Percentiles rank a stretch among this genome's conserved stretches.
Evolutionary conservation across 2,329 filamentous ascomycete genomes (phyloP).

Genomic region (Pyrenophora tritici-repentis): DNA sequence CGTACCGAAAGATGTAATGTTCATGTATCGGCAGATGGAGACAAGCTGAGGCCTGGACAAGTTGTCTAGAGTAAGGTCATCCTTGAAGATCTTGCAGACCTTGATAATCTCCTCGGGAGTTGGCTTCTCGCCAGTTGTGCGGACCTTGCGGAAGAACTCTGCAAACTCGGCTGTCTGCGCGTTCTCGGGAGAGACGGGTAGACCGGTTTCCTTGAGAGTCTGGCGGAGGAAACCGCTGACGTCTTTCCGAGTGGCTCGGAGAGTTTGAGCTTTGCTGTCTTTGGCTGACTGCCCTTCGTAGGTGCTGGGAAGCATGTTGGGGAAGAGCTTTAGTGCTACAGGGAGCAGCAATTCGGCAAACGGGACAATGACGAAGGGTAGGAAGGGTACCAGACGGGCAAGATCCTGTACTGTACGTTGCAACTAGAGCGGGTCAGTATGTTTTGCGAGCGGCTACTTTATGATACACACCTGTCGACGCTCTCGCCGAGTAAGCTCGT

Average conservation of each 20-base stretch:
- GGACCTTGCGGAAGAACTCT: slow-evolving; percentile 92
- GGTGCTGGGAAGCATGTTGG: slow-evolving; percentile 95
- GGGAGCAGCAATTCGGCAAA: slow-evolving; percentile 93
- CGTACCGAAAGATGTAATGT: slow-evolving; percentile 93
- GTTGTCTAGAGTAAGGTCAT: slow-evolving; percentile 96
- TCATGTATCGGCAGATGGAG: slow-evolving; percentile 98
- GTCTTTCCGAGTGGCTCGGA: slow-evolving; percentile 88
- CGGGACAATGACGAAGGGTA: slow-evolving; percentile 94
- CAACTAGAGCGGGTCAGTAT: slow-evolving; percentile 55
- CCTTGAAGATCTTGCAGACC: slow-evolving; percentile 98
- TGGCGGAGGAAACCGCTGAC: slow-evolving; percentile 88
- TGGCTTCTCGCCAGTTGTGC: slow-evolving; percentile 87
- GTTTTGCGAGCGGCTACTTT: not conserved
- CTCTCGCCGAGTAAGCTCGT: slow-evolving; percentile 93
- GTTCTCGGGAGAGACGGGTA: slow-evolving; percentile 81
- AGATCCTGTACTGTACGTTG: slow-evolving; percentile 93
- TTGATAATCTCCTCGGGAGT: slow-evolving; percentile 93
- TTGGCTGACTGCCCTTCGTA: slow-evolving; percentile 92
- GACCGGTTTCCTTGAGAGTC: slow-evolving; percentile 89
- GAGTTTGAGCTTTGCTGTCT: slow-evolving; percentile 80
- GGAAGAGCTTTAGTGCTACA: slow-evolving; percentile 90
- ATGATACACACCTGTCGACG: slow-evolving; percentile 69
- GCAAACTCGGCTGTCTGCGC: slow-evolving; percentile 92
- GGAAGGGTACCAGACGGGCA: slow-evolving; percentile 90
- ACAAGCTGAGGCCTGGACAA: slow-evolving; percentile 93